Conservation (phyloP, 768 basidiomycete species). For the Hortiboletus flavorubellus region DNA sequence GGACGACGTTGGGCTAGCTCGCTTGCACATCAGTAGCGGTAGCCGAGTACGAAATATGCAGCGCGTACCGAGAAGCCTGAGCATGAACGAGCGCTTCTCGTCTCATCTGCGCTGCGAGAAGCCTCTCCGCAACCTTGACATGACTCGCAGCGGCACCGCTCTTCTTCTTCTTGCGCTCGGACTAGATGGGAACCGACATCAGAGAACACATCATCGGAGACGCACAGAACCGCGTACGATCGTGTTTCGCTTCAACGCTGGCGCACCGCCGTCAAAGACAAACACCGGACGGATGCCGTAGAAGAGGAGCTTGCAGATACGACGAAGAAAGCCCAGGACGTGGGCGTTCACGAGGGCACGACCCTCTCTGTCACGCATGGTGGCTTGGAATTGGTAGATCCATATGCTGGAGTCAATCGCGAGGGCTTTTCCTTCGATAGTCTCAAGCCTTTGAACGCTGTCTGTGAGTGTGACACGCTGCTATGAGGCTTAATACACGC, state of each 20-base stretch:
- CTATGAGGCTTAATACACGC: conserved; percentile 26
- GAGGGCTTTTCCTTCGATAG: conserved; percentile 89
- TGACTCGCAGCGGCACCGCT: conserved; percentile 85
- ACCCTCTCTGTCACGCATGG: conserved; percentile 98
- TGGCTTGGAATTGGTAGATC: conserved; percentile 99
- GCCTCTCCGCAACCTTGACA: conserved; percentile 81
- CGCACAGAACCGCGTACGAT: conserved; percentile 54
- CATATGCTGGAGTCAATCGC: conserved; percentile 99
- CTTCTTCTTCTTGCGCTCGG: conserved; percentile 87
- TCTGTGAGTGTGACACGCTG: conserved; percentile 4
- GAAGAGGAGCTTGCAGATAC: conserved; percentile 92
- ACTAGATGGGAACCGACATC: conserved; percentile 40
- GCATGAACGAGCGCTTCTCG: conserved; percentile 77
- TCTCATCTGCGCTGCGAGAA: conserved; percentile 92
- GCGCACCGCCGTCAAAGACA: conserved; percentile 97
- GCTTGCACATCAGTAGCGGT: neutral
- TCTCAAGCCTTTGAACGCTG: conserved; percentile 69
- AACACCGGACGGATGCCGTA: conserved; percentile 99
- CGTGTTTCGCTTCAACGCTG: conserved; percentile 81
- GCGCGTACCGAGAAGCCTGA: conserved; percentile 40
- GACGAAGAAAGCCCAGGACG: conserved; percentile 83
- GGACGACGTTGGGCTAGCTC: conserved; percentile 23
- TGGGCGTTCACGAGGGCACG: conserved; percentile 89
- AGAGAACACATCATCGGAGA: neutral
- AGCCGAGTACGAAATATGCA: neutral